Percentiles rank a stretch among this genome's conserved stretches.
These are phyloP conservation scores for Corymbia maculata DNA, from an alignment of 345 rosid species.

Conservation along the genomic window DNA sequence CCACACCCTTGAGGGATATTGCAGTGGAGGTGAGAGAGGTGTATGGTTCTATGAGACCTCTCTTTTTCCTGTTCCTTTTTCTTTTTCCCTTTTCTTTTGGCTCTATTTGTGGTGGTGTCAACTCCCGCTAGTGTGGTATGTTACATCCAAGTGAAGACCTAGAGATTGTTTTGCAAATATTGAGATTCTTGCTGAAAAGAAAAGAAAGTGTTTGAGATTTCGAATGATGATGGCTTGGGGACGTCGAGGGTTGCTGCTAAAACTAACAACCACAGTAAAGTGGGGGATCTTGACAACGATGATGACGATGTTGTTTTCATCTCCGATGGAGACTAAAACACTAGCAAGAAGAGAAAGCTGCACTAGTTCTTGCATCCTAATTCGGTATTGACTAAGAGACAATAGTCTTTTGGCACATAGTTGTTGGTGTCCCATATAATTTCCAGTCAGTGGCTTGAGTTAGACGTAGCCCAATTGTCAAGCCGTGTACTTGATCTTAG, in stretches of 20 bases:
- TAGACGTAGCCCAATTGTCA: not conserved
- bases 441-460: too few relatives aligned
- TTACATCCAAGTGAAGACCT: not conserved
- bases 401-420: slow-evolving; percentile 32
- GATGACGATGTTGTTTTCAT: slow-evolving; percentile 44
- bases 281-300: slow-evolving; percentile 32
- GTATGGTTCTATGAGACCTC: too few relatives aligned
- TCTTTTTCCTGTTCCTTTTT: too few relatives aligned
- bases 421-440: not conserved
- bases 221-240: not conserved
- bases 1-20: too few relatives aligned
- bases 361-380: slow-evolving; percentile 21
- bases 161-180: not conserved
- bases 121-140: too few relatives aligned
- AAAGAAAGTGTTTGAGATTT: slow-evolving; percentile 41
- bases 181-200: slow-evolving; percentile 21
- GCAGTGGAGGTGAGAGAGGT: too few relatives aligned
- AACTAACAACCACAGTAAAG: slow-evolving; percentile 14
- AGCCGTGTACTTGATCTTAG: not conserved
- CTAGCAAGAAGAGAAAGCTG: slow-evolving; percentile 40
- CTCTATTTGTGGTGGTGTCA: too few relatives aligned
- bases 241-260: slow-evolving; percentile 5
- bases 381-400: slow-evolving; percentile 24
- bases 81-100: too few relatives aligned
- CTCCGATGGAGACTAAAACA: slow-evolving; percentile 16